Evolutionary conservation across 2,329 filamentous ascomycete genomes (phyloP), one percentile per base, ranked within the genome.

Genomic region (Colletotrichum graminicola): DNA sequence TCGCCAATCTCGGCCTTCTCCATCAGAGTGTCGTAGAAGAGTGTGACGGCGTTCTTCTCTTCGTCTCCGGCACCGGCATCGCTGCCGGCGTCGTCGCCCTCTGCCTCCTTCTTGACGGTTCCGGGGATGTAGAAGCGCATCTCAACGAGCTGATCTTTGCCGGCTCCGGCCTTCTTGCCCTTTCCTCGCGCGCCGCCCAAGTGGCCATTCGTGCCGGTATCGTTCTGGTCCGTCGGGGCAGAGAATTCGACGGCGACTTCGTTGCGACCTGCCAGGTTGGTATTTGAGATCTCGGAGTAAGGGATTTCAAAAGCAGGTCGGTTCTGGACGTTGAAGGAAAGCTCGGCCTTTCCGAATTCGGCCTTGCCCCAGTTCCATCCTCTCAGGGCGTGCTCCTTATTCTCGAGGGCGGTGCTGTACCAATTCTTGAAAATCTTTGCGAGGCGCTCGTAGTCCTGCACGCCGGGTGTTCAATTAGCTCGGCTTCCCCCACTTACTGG

Each of bases 361-460:
- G 94, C 94, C 84, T 98, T 99, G 78, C 96, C 96, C 97, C 96
- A 99, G 81, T 99, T 99, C 96, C 96, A 99, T 67, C 96, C 96
- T 76, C 96, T 91, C 71, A 99, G 86, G 32, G 96, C 94, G 82
- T 98, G 96, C 82, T 99, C 96, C 82, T 94, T 94, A 81, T 90
- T 93, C 80, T 98, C 95, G 71, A 99, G 88, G 77, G 91, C 94
- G 78, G 96, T 92, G 83, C 94, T 96, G 84, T 98, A 99, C 94
- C 95, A 98, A 78, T 95, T 93, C 85, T 98, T 98, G 88, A 99
- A 98, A 76, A 96, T 90, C 81, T 97, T 98, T 83, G 86, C 89
- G 18, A 98, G 85, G 66, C 96, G 93, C 75, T 99, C 96, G 76
- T 94, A 93, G 81, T 99, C 95, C 88, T 94, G 77, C 41, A 26